phyloP scores from a whole-genome alignment of 495 filamentous ascomycete species.

The Diplogelasinospora grovesii region DNA sequence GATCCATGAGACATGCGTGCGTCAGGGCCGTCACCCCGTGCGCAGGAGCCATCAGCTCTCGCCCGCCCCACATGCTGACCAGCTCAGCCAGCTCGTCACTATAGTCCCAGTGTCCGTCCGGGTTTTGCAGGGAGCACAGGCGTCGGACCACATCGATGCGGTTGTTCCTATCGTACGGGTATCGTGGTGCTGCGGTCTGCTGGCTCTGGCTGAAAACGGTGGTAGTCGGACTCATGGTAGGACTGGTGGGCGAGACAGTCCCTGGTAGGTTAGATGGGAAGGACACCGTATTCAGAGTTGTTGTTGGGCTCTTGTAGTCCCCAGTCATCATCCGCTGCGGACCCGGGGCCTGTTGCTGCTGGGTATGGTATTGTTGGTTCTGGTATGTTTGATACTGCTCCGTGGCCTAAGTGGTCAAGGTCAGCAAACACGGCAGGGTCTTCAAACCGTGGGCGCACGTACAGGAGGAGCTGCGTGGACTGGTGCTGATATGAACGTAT shows the following conservation, averaged over 20 bases:
- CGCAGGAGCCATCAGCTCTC: conserved; percentile 1
- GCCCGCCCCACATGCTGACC: conserved; percentile 8
- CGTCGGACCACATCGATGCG: conserved; percentile 11
- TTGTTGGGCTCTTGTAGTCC: conserved; percentile 3
- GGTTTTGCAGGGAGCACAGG: conserved; percentile 15
- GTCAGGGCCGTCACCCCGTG: conserved; percentile 14
- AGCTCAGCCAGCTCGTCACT: conserved; percentile 11
- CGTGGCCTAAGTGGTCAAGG: background rate
- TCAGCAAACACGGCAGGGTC: background rate
- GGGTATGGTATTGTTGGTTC: background rate
- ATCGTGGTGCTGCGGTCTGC: background rate
- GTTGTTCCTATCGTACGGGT: conserved; percentile 9
- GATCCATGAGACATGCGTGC: conserved; percentile 13
- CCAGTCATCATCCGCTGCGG: background rate
- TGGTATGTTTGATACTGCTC: background rate
- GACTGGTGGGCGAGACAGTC: background rate
- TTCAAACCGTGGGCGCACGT: no score
- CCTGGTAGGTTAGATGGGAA: no score
- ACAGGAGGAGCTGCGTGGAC: background rate
- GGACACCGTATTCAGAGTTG: background rate
- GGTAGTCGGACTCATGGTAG: no score
- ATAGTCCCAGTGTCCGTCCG: conserved; percentile 14
- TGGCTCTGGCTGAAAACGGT: no score
- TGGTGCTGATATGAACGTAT: conserved; percentile 6
- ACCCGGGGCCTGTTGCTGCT: background rate